Percentiles rank a stretch among this genome's conserved stretches.
These are phyloP conservation scores for Kazachstania bromeliacearum DNA, from an alignment of 805 yeast genomes.

Conservation along the genomic window DNA sequence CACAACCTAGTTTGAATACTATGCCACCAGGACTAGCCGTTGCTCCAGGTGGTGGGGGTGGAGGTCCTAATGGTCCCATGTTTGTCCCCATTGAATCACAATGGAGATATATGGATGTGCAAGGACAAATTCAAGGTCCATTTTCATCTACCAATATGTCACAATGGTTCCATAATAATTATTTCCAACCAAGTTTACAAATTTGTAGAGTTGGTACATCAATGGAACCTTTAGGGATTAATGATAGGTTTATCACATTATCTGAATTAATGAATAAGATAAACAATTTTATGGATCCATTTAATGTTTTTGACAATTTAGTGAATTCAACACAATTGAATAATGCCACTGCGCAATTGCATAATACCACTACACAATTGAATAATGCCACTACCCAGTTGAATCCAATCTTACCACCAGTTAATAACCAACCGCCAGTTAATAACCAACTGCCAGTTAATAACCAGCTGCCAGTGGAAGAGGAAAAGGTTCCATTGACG, in stretches of 20 bases:
- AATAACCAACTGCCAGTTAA: background rate
- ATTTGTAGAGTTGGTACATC: conserved; percentile 39
- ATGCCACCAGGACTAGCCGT: background rate
- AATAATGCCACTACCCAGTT: no score
- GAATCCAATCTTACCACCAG: background rate
- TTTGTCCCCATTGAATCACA: conserved; percentile 31
- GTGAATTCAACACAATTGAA: conserved; percentile 1
- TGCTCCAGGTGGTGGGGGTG: background rate
- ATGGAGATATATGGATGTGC: conserved; percentile 72
- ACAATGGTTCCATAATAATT: conserved; percentile 61
- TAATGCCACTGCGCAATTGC: no score
- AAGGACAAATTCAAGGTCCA: conserved; percentile 76
- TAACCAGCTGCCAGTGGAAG: background rate
- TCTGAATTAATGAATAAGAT: conserved; percentile 18
- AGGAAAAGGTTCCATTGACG: background rate
- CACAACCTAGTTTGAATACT: background rate
- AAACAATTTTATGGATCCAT: conserved; percentile 22
- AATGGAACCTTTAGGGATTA: conserved; percentile 23
- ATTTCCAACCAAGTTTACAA: conserved; percentile 46
- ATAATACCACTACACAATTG: no score
- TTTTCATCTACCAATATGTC: conserved; percentile 70
- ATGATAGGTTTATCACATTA: conserved; percentile 18
- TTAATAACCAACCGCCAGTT: background rate
- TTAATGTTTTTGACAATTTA: conserved; percentile 16
- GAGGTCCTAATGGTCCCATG: background rate